Percentiles rank a stretch among this genome's conserved stretches.
These are phyloP conservation scores for Colletotrichum cuscutae DNA, from an alignment of 2,329 filamentous ascomycete species.

Conservation along the genomic window DNA sequence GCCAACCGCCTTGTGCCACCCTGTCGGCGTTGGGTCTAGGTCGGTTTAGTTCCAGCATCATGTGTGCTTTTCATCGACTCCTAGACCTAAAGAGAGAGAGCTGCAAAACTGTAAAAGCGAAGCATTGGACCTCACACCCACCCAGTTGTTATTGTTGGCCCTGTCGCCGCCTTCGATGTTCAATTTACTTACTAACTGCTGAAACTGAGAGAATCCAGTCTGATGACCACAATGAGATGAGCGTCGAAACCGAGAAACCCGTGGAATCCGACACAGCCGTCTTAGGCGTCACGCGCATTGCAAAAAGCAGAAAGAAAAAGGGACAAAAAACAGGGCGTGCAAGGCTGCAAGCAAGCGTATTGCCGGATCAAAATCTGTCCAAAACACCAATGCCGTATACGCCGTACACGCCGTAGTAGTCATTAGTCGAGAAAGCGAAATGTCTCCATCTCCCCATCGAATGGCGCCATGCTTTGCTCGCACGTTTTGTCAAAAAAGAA, in stretches of 20 bases:
- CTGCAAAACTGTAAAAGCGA: not conserved
- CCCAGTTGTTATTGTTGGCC: not conserved
- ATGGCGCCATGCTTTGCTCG: slow-evolving; percentile 6
- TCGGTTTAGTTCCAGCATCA: not conserved
- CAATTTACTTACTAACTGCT: not conserved
- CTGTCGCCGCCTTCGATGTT: not conserved
- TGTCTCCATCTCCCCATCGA: slow-evolving; percentile 6
- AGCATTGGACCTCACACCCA: not conserved
- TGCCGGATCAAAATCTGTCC: not conserved
- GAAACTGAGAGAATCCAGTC: not conserved
- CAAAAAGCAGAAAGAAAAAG: not conserved
- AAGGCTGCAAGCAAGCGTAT: not conserved
- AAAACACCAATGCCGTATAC: not conserved
- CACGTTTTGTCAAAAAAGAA: not conserved
- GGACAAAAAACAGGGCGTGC: not conserved
- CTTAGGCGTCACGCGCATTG: not conserved
- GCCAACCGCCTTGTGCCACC: slow-evolving; percentile 26
- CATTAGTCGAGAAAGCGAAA: not conserved
- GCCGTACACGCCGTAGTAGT: not conserved
- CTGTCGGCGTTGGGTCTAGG: not conserved
- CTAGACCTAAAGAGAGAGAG: not conserved
- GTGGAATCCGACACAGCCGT: not conserved
- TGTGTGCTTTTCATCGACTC: not conserved
- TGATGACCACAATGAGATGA: not conserved
- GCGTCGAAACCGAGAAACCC: not conserved